Percentiles rank a stretch among this genome's conserved stretches.
These are phyloP conservation scores for Boletus bicolor DNA, from an alignment of 768 basidiomycete genomes.

Conservation along the genomic window DNA sequence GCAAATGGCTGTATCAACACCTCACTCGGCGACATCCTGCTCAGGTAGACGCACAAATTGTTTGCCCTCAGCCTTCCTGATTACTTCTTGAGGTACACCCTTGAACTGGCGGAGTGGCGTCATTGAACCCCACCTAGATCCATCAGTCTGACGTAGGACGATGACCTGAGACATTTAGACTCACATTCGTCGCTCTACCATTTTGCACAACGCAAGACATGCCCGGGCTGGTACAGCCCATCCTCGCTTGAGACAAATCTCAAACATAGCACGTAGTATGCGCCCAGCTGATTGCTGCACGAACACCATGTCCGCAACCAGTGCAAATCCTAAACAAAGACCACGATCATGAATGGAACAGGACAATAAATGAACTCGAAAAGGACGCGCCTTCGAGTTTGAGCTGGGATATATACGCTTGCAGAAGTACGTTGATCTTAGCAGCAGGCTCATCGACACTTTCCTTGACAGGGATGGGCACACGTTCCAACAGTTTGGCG, in stretches of 20 bases:
- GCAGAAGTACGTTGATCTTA: conserved; percentile 94
- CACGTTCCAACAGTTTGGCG: conserved; percentile 84
- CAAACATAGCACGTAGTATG: conserved; percentile 95
- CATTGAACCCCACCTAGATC: conserved; percentile 91
- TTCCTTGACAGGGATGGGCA: conserved; percentile 97
- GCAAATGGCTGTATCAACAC: not conserved
- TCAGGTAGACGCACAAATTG: conserved; percentile 71
- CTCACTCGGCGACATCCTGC: not conserved
- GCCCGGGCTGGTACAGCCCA: conserved; percentile 94
- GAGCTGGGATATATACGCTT: conserved; percentile 91
- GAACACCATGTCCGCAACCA: conserved; percentile 92
- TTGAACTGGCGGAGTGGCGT: conserved; percentile 96
- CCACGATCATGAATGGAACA: not conserved
- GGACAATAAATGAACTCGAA: not conserved
- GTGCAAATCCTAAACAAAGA: conserved; percentile 58
- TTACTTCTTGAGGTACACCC: conserved; percentile 79
- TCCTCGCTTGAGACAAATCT: conserved; percentile 96
- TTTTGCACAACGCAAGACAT: conserved; percentile 92
- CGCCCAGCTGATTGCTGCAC: conserved; percentile 97
- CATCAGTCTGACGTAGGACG: not conserved
- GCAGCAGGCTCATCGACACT: conserved; percentile 93
- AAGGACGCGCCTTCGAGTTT: conserved; percentile 72
- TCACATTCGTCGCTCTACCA: conserved; percentile 85
- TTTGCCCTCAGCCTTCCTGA: conserved; percentile 91
- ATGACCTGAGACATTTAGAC: conserved; percentile 19